A percentile compares a stretch with the other conserved stretches of the same genome.
Conservation (phyloP, 1,284 basidiomycete genomes). For the Polyporus tsugae region DNA sequence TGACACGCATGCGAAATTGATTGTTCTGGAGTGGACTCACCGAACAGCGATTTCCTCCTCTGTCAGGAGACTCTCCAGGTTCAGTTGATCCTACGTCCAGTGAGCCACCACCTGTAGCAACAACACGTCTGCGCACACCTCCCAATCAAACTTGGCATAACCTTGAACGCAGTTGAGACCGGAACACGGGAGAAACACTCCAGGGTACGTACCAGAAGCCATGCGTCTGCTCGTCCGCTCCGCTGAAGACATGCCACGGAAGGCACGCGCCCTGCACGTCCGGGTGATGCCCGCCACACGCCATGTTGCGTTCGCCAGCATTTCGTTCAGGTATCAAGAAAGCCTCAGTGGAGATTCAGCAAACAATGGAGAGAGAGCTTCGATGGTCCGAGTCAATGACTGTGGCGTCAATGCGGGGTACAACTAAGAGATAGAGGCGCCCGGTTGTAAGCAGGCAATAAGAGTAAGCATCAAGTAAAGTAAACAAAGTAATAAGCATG, state of each 20-base stretch:
- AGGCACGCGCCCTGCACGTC: background rate
- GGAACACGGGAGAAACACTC: background rate
- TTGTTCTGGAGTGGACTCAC: conserved; percentile 50
- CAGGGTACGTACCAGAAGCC: conserved; percentile 26
- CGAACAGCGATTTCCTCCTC: conserved; percentile 93
- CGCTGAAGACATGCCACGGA: background rate
- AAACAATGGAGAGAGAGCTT: background rate
- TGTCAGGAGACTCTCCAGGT: conserved; percentile 79
- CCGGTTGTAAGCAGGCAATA: background rate
- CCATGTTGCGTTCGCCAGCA: conserved; percentile 4
- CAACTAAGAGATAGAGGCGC: background rate
- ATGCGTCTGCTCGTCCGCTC: conserved; percentile 15
- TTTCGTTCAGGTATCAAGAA: conserved; percentile 4
- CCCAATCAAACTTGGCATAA: conserved; percentile 73
- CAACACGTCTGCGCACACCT: conserved; percentile 51
- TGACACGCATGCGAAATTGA: conserved; percentile 12
- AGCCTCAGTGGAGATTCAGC: background rate
- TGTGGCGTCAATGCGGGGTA: background rate
- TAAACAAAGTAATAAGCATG: background rate
- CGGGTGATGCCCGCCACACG: background rate
- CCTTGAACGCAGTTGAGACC: conserved; percentile 39
- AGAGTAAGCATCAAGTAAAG: background rate
- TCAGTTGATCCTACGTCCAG: conserved; percentile 75
- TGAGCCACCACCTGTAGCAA: background rate
- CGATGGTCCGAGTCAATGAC: background rate